Evolutionary conservation across 2,329 filamentous ascomycete species (phyloP).

Genomic region (Rhexocercosporidium sp.): DNA sequence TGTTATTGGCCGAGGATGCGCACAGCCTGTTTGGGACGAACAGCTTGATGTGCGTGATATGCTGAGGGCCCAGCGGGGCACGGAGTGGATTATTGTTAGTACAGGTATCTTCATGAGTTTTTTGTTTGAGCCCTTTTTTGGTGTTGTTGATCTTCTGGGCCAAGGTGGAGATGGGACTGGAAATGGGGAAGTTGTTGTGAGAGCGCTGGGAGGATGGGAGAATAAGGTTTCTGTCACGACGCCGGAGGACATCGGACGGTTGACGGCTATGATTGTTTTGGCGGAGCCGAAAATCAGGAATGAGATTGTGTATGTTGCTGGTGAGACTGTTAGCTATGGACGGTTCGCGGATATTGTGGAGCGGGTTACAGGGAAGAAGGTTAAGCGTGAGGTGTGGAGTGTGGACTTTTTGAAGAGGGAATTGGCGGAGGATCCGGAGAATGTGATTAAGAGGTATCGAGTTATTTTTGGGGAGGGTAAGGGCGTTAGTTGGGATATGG

Average conservation of each 20-base stretch:
- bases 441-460: constrained; percentile 63
- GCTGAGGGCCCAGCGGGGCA: constrained; percentile 52
- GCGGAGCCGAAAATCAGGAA: constrained; percentile 43
- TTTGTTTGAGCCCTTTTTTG: constrained; percentile 66
- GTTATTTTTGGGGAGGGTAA: constrained; percentile 62
- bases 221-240: constrained; percentile 67
- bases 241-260: constrained; percentile 65
- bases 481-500: constrained; percentile 63
- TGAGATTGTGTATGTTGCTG: constrained; percentile 60
- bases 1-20: constrained; percentile 59
- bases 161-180: constrained; percentile 47
- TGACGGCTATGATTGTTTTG: constrained; percentile 62
- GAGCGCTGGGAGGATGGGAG: constrained; percentile 65
- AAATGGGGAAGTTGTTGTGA: constrained; percentile 41
- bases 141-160: constrained; percentile 58
- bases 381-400: constrained; percentile 57
- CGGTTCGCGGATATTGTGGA: constrained; percentile 59
- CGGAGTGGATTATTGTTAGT: constrained; percentile 68
- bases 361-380: constrained; percentile 45
- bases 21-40: constrained; percentile 71
- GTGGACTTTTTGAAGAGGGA: constrained; percentile 51
- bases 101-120: constrained; percentile 76
- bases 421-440: constrained; percentile 51
- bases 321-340: constrained; percentile 65
- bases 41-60: constrained; percentile 63